These are phyloP conservation scores for Aspergillus caelatus DNA, from an alignment of 2,329 filamentous ascomycete genomes.

Conservation along the genomic window DNA sequence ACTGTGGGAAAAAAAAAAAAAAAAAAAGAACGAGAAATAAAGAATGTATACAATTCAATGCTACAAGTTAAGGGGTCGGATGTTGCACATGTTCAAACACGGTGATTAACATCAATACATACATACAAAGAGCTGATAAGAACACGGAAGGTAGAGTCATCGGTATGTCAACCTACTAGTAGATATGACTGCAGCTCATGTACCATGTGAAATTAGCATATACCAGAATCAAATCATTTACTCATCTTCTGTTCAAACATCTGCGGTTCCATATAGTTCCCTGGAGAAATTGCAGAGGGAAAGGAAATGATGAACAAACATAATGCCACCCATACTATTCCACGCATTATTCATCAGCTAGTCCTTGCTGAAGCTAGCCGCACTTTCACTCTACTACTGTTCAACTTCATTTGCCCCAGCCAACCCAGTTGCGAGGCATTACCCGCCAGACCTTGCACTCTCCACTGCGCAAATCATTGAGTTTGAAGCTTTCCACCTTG, in stretches of 20 bases:
- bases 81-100: slow-evolving; percentile 1
- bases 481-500: slow-evolving; percentile 89
- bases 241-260: slow-evolving; percentile 19
- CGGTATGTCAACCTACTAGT: neutral
- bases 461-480: slow-evolving; percentile 87
- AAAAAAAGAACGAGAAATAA: neutral
- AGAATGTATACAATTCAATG: neutral
- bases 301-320: slow-evolving; percentile 2
- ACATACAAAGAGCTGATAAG: slow-evolving; percentile 20
- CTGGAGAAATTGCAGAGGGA: neutral
- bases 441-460: slow-evolving; percentile 98
- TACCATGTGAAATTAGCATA: slow-evolving; percentile 23
- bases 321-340: slow-evolving; percentile 7
- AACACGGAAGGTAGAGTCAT: slow-evolving; percentile 11
- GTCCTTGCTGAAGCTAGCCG: slow-evolving; percentile 6
- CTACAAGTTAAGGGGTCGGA: neutral
- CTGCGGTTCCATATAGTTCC: slow-evolving; percentile 4
- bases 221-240: slow-evolving; percentile 27
- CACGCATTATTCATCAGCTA: slow-evolving; percentile 8
- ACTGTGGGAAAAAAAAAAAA: too few relatives aligned
- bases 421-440: slow-evolving; percentile 88
- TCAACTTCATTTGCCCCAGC: slow-evolving; percentile 64
- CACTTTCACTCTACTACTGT: neutral
- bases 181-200: slow-evolving; percentile 16
- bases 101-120: slow-evolving; percentile 20